Base-by-base conservation (phyloP, 805 yeast species). In the Citeromyces matritensis region DNA sequence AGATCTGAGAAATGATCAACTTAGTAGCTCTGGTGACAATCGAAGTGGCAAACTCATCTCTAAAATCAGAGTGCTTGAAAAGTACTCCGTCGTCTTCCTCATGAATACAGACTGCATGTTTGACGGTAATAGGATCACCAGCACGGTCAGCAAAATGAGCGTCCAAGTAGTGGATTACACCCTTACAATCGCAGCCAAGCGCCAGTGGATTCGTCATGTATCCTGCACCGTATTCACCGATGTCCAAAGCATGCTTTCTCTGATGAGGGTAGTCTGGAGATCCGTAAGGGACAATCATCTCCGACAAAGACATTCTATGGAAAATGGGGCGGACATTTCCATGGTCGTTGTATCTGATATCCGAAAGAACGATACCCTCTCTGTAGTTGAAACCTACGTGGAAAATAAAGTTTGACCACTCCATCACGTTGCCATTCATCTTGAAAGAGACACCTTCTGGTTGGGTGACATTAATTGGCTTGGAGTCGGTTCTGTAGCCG, bases 161-260 rank as follows among this genome's bases (percentile, higher is more conserved):
- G 54, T 80, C 86, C 54, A 80, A 49, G 57, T 80, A 80, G 52
- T 81, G 86, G 44, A 80, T 80, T 29, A 72, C 83, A 49, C 91
- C 91, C 53, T 80, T 79, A 60, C 91, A 80, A 53, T 80, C 91
- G 51, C 91, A 80, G 27, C 88, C 88, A 34, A 79, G 64, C 13
- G 78, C 58, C 40, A 80, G 63, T 23, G 86, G 81, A 56, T 80
- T 80, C 33, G 91, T 75, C 74, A 80, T 73, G 60, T 72, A 71
- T 47, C 91, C 91, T 39, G 85, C 88, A 58, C 91, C 91, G 50
- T 79, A 79, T 53, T 80, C 91, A 51, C 91, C 91, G 42, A 80
- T 72, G 56, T 80, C 91, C 55, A 80, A 70, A 28, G 91, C 91
- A 45, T 80, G 91, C 55, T 80, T 80, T 58, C 91, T 66, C 48